phyloP scores from a whole-genome alignment of 2,329 filamentous ascomycete genomes.

The Aureobasidium sp. region DNA sequence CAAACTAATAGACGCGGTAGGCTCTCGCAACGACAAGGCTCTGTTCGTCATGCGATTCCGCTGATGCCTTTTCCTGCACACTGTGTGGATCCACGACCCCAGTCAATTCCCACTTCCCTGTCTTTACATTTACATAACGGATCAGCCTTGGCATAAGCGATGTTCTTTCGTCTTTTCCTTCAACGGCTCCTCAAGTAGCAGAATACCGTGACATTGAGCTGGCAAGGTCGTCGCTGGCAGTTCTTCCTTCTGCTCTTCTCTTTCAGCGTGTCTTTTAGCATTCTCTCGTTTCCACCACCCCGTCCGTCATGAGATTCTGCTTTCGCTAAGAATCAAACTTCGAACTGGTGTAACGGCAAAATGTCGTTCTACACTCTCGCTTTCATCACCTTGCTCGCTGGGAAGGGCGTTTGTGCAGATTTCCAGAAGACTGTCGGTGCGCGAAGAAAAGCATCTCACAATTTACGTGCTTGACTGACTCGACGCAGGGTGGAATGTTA shows the following conservation, averaged over 20 bases:
- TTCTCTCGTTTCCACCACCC: not conserved
- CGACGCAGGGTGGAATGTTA: not conserved
- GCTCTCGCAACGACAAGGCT: not conserved
- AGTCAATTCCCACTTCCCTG: not conserved
- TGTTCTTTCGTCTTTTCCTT: not conserved
- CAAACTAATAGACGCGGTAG: not conserved
- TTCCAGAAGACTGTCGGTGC: not conserved
- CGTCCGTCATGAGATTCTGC: not conserved
- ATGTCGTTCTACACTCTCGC: constrained; percentile 1
- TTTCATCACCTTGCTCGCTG: not conserved
- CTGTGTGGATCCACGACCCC: not conserved
- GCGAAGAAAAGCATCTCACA: not conserved
- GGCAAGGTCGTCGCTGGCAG: not conserved
- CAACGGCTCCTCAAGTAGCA: not conserved
- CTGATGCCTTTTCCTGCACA: not conserved
- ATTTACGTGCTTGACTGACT: not conserved
- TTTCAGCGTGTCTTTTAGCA: not conserved
- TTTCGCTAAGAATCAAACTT: not conserved
- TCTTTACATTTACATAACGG: not conserved
- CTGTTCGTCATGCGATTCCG: not conserved
- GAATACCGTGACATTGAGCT: constrained; percentile 1
- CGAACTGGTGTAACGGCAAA: not conserved
- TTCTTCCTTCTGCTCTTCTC: not conserved
- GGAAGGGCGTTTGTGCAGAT: not conserved
- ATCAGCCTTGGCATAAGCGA: constrained; percentile 8